Percentiles rank a stretch among this genome's conserved stretches.
Evolutionary conservation across 73 alveolate genomes (phyloP).

Genomic region (Breviolum minutum): DNA sequence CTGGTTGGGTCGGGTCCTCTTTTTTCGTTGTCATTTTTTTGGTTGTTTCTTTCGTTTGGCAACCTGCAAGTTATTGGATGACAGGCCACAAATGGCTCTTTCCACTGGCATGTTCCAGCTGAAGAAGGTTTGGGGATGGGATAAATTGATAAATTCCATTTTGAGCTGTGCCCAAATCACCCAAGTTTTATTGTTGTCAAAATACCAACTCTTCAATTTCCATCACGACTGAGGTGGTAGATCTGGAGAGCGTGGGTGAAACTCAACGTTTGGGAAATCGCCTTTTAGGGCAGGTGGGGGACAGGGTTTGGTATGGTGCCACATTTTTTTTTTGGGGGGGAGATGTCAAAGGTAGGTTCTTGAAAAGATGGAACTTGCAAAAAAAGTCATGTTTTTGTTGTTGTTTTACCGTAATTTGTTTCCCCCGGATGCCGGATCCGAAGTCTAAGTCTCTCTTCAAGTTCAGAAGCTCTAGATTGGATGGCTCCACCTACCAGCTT

Average conservation of each 20-base stretch:
- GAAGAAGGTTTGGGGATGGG: conserved; percentile 25
- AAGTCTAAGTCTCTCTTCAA: too few relatives aligned
- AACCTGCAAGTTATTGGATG: neutral
- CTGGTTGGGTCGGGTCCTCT: neutral
- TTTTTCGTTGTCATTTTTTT: neutral
- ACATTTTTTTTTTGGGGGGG: too few relatives aligned
- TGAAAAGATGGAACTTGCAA: neutral
- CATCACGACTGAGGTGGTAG: conserved; percentile 27
- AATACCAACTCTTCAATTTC: too few relatives aligned
- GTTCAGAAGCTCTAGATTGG: too few relatives aligned
- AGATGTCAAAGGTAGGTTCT: neutral
- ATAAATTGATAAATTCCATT: too few relatives aligned
- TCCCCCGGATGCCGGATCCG: neutral
- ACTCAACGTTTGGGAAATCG: conserved; percentile 48
- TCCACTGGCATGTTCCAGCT: conserved; percentile 83
- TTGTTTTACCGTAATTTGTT: neutral
- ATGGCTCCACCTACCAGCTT: too few relatives aligned
- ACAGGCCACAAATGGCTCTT: conserved; percentile 87
- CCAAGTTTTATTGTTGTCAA: neutral
- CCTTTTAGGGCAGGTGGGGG: conserved; percentile 63
- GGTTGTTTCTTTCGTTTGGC: neutral
- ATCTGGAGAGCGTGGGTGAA: conserved; percentile 79
- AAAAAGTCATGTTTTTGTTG: too few relatives aligned
- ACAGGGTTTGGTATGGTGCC: neutral
- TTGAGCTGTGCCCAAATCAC: neutral